Conservation (phyloP, 495 filamentous ascomycete species). For the Neurospora sp. region DNA sequence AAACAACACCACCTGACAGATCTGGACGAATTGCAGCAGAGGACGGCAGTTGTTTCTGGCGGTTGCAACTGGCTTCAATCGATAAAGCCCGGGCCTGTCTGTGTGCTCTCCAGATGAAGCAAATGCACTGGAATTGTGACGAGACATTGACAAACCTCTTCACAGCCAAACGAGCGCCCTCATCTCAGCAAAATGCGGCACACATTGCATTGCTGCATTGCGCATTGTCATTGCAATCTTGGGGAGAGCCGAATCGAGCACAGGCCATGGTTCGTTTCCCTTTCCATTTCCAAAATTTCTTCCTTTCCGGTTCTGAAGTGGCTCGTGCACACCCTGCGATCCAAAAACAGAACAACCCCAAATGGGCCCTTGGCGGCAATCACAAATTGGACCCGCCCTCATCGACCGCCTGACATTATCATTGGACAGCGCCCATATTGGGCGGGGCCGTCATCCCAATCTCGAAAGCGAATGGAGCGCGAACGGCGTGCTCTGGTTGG, state of each 20-base stretch:
- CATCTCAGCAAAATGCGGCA: neutral
- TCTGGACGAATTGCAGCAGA: neutral
- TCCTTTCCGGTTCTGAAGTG: neutral
- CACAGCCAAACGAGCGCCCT: neutral
- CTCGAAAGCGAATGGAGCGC: neutral
- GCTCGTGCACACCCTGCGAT: neutral
- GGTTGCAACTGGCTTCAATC: neutral
- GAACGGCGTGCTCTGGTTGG: neutral
- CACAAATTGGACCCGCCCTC: conserved; percentile 15
- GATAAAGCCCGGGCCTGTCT: neutral
- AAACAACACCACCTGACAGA: neutral
- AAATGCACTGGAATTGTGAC: neutral
- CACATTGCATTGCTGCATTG: neutral
- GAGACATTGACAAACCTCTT: neutral
- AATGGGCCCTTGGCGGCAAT: conserved; percentile 7
- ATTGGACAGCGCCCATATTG: conserved; percentile 7
- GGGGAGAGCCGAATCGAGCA: neutral
- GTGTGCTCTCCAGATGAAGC: neutral
- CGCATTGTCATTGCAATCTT: neutral
- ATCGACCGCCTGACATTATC: neutral
- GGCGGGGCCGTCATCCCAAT: conserved; percentile 16
- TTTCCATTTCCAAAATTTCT: neutral
- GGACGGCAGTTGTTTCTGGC: neutral
- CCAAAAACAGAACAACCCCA: neutral
- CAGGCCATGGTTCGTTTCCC: neutral